phyloP scores from a whole-genome alignment of 768 basidiomycete species.

The Sporobolomyces phaffii region DNA sequence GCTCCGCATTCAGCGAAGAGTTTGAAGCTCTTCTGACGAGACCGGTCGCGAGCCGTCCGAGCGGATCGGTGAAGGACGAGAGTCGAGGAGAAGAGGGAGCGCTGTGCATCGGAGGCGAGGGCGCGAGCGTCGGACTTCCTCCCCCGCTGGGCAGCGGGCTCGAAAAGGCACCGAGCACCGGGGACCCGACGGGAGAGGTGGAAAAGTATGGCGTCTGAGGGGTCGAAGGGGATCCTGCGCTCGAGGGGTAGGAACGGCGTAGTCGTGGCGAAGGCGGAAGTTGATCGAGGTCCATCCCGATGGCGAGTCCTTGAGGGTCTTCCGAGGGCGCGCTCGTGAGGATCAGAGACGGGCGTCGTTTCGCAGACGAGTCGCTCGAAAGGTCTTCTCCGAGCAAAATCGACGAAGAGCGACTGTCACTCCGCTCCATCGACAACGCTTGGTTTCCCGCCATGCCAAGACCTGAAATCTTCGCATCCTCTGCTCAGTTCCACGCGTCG shows the following conservation, averaged over 20 bases:
- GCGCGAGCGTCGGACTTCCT: constrained; percentile 18
- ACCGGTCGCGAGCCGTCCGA: constrained; percentile 27
- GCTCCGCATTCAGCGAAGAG: constrained; percentile 16
- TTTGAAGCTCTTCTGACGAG: constrained; percentile 30
- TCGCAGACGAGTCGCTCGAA: neutral
- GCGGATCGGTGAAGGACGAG: constrained; percentile 27
- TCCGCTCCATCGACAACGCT: neutral
- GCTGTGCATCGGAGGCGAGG: constrained; percentile 9
- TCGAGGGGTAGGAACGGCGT: constrained; percentile 16
- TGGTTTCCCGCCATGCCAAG: neutral
- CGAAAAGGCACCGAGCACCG: constrained; percentile 8
- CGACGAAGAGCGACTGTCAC: neutral
- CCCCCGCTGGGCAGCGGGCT: constrained; percentile 14
- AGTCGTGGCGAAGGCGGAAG: neutral
- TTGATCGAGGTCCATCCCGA: constrained; percentile 18
- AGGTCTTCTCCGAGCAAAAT: constrained; percentile 29
- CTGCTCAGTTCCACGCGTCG: no score
- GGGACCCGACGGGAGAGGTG: constrained; percentile 22
- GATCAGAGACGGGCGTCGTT: constrained; percentile 31
- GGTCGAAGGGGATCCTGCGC: constrained; percentile 20
- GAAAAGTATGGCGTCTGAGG: constrained; percentile 20
- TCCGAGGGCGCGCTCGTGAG: constrained; percentile 30
- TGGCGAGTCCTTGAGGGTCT: constrained; percentile 23
- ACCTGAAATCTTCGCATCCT: no score
- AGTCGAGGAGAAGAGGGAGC: constrained; percentile 30